Conservation (phyloP, 2,329 filamentous ascomycete species). For the Helotiales sp. region DNA sequence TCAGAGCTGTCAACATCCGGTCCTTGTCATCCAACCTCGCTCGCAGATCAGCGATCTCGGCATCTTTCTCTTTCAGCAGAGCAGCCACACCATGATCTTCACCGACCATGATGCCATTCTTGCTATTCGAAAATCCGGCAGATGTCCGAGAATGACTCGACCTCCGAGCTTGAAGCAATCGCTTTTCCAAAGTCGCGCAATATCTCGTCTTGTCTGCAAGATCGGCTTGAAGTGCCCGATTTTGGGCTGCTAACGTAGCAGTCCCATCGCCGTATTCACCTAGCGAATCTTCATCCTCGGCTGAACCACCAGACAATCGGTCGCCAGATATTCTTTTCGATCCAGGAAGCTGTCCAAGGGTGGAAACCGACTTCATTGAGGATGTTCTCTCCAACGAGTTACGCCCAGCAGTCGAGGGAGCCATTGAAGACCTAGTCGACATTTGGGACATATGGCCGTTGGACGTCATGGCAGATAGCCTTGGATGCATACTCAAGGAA, state of each 20-base stretch:
- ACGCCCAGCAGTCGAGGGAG: slow-evolving; percentile 55
- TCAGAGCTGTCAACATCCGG: slow-evolving; percentile 83
- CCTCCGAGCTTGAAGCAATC: slow-evolving; percentile 83
- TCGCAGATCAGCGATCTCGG: slow-evolving; percentile 88
- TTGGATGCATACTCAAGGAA: slow-evolving; percentile 62
- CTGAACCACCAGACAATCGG: slow-evolving; percentile 31
- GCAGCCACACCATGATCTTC: slow-evolving; percentile 76
- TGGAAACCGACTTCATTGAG: slow-evolving; percentile 61
- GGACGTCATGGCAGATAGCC: slow-evolving; percentile 49
- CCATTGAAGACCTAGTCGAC: slow-evolving; percentile 69
- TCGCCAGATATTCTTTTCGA: slow-evolving; percentile 27
- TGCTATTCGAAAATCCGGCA: slow-evolving; percentile 61
- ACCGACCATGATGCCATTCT: slow-evolving; percentile 66
- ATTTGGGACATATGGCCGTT: slow-evolving; percentile 48
- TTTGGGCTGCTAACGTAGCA: slow-evolving; percentile 80
- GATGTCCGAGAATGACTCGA: slow-evolving; percentile 89
- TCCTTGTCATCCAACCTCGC: slow-evolving; percentile 92
- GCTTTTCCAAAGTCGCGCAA: slow-evolving; percentile 89
- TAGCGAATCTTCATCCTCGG: slow-evolving; percentile 65
- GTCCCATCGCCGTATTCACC: slow-evolving; percentile 86
- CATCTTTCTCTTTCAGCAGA: slow-evolving; percentile 82
- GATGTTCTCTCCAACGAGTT: slow-evolving; percentile 58
- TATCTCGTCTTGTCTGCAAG: slow-evolving; percentile 96
- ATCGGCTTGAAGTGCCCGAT: slow-evolving; percentile 90
- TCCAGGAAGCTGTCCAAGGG: slow-evolving; percentile 30